Evolutionary conservation across 2,329 filamentous ascomycete genomes (phyloP), one percentile per base, ranked within the genome.

Genomic region (Exophiala bonariae): DNA sequence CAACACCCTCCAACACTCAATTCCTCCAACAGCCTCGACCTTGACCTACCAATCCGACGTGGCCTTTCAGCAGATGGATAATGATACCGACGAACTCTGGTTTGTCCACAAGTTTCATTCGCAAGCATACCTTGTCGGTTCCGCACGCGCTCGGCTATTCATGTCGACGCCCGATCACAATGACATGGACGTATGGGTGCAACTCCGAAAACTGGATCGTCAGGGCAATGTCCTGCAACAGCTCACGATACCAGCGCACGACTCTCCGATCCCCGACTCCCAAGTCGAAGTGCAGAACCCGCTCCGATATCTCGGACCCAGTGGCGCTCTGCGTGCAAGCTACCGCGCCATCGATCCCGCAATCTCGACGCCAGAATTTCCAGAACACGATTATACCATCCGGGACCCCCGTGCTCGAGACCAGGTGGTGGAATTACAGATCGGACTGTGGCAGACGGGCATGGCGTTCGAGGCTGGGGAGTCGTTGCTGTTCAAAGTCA

Each of bases 371-470:
- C 62, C 58, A 0, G 59, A 68, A n/a, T 66, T 59, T 31, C 65
- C 59, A 0, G 60, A 64, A 46, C 66, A 74, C 39, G 64, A 69
- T 1, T 70, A 75, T 44, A 60, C 63, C 3, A 58, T 59, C 13
- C 61, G 70, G 30, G 63, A 73, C 37, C 70, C 71, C 51, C 59
- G 76, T 1, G 42, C 55, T 2, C 63, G 62, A 0, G 73, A 72
- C 0, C 58, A 66, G 3, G 56, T 76, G 16, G 71, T 75, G 3
- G 67, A 66, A 55, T 57, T 76, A 5, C 70, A 76, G 37, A 75
- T 76, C 45, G 70, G 70, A 0, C 70, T 77, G 7, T 76, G 71
- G 72, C 65, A 66, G 0, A 69, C 71, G 63, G 72, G 73, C 0
- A 63, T 74, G 0, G 68, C 72, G 14, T 76, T 70, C 54, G 71